Base-by-base conservation (phyloP, 2,329 filamentous ascomycete species). In the Fusarium sp. region DNA sequence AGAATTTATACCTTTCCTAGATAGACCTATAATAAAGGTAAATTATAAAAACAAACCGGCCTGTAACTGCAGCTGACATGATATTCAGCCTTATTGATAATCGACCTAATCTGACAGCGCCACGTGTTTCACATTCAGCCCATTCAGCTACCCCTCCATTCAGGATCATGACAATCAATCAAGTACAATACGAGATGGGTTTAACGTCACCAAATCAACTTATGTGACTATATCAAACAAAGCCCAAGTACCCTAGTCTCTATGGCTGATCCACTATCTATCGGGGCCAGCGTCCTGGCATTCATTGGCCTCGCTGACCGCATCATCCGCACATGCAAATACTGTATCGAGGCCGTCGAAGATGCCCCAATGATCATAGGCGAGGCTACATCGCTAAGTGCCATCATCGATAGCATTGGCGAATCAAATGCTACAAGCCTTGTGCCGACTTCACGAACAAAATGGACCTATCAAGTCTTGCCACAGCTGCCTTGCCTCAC, bases 361-460 rank as follows among this genome's bases (percentile, higher is more conserved):
- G 48, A 51, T 51, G 31, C 48, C 6, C 48, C 35, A 2, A 51
- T 22, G 31, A 26, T 51, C 7, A 2, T 35, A 6, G 48, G 48
- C 18, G 48, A 51, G n/a, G 31, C 18, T 12, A 35, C 30, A 0
- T 51, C 48, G 0, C 13, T 35, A 1, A 51, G 18, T 15, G 48
- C 48, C 1, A 26, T 51, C 3, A 35, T 51, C 8, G 48, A 51
- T 0, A 35, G 31, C 6, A 35, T 51, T 22, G 31, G 48, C 16
- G 48, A 35, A 26, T 35, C 48, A 35, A 35, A 31, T 0, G 31
- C 18, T 0, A 51, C n/a, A 0, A 51, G n/a, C 6, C 31, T 51
- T 5, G 16, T 51, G 16, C 31, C 48, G 0, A 51, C 48, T 51
- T 20, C 18, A 35, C 4, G 31, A 35, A 22, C 8, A 22, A 12